Evolutionary conservation across 2,329 filamentous ascomycete genomes (phyloP).

Genomic region (Aureobasidium sp.): DNA sequence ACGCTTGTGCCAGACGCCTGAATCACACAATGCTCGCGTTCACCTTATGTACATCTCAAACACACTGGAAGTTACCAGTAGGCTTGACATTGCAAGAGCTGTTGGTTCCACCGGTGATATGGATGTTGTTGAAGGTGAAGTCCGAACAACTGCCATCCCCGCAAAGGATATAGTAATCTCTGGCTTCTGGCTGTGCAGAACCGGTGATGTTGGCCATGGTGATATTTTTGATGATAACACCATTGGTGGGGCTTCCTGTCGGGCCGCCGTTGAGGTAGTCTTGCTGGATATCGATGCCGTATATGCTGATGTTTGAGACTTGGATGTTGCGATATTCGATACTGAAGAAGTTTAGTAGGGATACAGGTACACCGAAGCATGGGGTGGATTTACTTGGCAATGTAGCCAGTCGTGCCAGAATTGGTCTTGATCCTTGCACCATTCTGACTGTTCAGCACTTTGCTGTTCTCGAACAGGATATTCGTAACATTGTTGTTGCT

Average conservation of each 20-base stretch:
- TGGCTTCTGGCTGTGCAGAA: conserved; percentile 28
- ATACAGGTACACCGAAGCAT: neutral
- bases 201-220: conserved; percentile 38
- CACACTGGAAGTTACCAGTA: conserved; percentile 12
- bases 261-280: conserved; percentile 44
- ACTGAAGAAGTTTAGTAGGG: conserved; percentile 15
- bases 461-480: conserved; percentile 27
- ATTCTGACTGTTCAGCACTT: conserved; percentile 26
- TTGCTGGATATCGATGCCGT: conserved; percentile 48
- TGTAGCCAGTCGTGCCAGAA: conserved; percentile 32
- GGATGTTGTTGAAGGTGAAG: conserved; percentile 31
- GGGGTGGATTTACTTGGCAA: conserved; percentile 23
- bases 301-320: conserved; percentile 38
- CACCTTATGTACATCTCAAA: neutral
- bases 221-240: conserved; percentile 41
- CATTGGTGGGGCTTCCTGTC: conserved; percentile 37
- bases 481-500: conserved; percentile 31
- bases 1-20: neutral
- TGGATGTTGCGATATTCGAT: conserved; percentile 43
- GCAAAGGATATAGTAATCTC: conserved; percentile 35
- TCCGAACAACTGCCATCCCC: conserved; percentile 34
- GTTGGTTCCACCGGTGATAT: conserved; percentile 29
- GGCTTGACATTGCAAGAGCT: conserved; percentile 15
- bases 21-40: neutral
- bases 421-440: conserved; percentile 37